Percentiles rank a stretch among this genome's conserved stretches.
Conservation (phyloP, 2,329 filamentous ascomycete species). For the Neocucurbitaria cava region DNA sequence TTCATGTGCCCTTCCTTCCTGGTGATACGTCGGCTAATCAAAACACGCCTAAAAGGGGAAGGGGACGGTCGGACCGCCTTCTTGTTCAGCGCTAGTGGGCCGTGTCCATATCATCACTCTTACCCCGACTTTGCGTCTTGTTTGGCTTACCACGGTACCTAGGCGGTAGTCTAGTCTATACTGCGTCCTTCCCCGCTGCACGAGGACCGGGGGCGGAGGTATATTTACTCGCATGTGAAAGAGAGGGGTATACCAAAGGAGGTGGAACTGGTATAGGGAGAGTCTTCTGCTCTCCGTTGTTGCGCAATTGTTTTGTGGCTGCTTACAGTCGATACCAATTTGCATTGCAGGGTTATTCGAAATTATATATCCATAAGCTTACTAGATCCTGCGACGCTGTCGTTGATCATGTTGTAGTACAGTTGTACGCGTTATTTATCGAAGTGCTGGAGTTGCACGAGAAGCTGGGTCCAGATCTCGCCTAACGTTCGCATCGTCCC, state of each 20-base stretch:
- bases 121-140: neutral
- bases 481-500: neutral
- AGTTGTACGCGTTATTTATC: no score
- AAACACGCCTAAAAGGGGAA: neutral
- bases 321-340: neutral
- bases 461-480: neutral
- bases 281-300: no score
- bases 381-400: neutral
- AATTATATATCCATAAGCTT: neutral
- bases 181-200: neutral
- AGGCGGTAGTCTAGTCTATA: no score
- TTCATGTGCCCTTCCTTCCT: neutral
- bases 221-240: neutral
- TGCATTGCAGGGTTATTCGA: neutral
- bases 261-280: no score
- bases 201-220: neutral
- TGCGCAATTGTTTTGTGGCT: neutral
- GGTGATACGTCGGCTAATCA: neutral
- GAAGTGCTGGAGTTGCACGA: neutral
- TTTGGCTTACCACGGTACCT: no score
- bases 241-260: neutral
- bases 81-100: neutral
- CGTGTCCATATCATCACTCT: neutral
- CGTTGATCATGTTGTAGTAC: neutral
- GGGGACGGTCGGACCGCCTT: neutral